Evolutionary conservation across 441 rosid species (phyloP).

Genomic region (Bruguiera hainesii): DNA sequence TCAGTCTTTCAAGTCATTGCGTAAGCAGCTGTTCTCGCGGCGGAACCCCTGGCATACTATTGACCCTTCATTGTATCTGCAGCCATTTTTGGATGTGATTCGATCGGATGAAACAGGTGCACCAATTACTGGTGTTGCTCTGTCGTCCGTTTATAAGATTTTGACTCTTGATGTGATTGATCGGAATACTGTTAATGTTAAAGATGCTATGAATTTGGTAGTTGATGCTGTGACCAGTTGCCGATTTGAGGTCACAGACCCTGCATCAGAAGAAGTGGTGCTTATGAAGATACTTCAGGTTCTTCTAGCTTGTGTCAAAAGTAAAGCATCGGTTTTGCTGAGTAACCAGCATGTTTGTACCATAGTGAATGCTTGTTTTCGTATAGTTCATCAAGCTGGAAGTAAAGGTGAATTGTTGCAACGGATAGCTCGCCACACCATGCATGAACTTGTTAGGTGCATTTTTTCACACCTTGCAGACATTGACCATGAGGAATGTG

Average conservation of each 20-base stretch:
- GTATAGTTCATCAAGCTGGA: slow-evolving; percentile 84
- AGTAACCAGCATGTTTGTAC: slow-evolving; percentile 86
- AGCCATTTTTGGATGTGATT: slow-evolving; percentile 86
- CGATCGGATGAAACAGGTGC: slow-evolving; percentile 89
- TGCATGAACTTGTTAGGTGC: slow-evolving; percentile 88
- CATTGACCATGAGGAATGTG: slow-evolving; percentile 33
- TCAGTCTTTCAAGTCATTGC: slow-evolving; percentile 74
- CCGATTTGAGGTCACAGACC: slow-evolving; percentile 89
- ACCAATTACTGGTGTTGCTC: slow-evolving; percentile 90
- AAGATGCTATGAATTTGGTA: slow-evolving; percentile 73
- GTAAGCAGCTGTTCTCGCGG: slow-evolving; percentile 85
- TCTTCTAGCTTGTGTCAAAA: slow-evolving; percentile 89
- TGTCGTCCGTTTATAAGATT: slow-evolving; percentile 86
- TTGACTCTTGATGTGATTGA: slow-evolving; percentile 65
- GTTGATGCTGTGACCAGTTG: slow-evolving; percentile 84
- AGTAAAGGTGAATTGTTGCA: slow-evolving; percentile 86
- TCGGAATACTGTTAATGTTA: slow-evolving; percentile 48
- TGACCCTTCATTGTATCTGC: slow-evolving; percentile 71
- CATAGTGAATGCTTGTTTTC: slow-evolving; percentile 81
- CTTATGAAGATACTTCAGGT: slow-evolving; percentile 95
- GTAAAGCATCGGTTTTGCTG: slow-evolving; percentile 67
- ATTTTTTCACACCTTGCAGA: slow-evolving; percentile 74
- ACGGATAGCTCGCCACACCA: slow-evolving; percentile 86
- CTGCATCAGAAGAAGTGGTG: slow-evolving; percentile 94
- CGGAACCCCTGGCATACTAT: slow-evolving; percentile 58